These are phyloP conservation scores for Colletotrichum graminicola DNA, from an alignment of 2,329 filamentous ascomycete genomes.

Conservation along the genomic window DNA sequence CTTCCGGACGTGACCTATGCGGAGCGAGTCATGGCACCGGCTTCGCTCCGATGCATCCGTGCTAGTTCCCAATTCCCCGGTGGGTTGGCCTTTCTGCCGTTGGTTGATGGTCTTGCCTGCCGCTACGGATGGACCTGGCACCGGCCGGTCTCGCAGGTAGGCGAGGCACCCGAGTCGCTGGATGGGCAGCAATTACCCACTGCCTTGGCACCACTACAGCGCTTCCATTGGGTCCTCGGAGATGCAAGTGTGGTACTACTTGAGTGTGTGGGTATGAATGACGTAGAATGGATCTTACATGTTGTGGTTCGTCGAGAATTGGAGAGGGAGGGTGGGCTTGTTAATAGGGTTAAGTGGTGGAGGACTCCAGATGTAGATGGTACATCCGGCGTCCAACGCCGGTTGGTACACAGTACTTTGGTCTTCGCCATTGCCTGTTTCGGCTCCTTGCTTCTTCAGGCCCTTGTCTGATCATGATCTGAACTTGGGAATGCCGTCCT, in stretches of 20 bases:
- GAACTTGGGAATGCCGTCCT: not conserved
- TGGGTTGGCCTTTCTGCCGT: not conserved
- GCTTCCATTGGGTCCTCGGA: not conserved
- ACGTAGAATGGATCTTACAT: slow-evolving; percentile 25
- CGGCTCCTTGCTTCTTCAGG: not conserved
- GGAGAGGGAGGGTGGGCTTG: not conserved
- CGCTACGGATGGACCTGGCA: not conserved
- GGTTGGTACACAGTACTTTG: slow-evolving; percentile 22
- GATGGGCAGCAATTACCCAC: not conserved
- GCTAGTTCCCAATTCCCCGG: not conserved
- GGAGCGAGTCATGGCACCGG: slow-evolving; percentile 30
- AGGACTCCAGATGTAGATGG: slow-evolving; percentile 13
- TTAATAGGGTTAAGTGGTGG: not conserved
- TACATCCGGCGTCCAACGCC: slow-evolving; percentile 24
- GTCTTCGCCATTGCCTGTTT: not conserved
- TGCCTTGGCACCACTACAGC: not conserved
- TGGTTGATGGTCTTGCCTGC: slow-evolving; percentile 2
- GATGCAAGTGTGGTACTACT: not conserved
- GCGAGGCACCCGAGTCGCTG: not conserved
- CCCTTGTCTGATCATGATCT: slow-evolving; percentile 1
- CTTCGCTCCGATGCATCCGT: not conserved
- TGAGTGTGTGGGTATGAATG: slow-evolving; percentile 15
- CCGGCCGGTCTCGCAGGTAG: not conserved
- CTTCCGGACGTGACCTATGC: slow-evolving; percentile 3
- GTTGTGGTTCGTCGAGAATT: slow-evolving; percentile 27